These are phyloP conservation scores for Neurospora sp. DNA, from an alignment of 495 filamentous ascomycete genomes.

Conservation along the genomic window DNA sequence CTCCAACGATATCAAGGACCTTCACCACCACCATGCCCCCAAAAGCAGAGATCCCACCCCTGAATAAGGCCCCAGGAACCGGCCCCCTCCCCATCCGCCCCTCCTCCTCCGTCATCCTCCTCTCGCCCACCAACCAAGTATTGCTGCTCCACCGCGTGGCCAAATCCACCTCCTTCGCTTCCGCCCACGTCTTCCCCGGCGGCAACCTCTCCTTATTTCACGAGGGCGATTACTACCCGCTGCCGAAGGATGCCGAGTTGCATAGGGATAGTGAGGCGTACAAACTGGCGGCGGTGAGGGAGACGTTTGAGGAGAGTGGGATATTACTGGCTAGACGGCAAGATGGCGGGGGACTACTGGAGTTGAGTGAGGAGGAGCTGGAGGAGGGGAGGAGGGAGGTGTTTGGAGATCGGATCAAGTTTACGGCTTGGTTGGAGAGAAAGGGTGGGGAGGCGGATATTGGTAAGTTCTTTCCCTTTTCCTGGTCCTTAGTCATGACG, in stretches of 20 bases:
- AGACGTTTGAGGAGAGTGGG: conserved; percentile 92
- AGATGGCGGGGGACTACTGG: conserved; percentile 27
- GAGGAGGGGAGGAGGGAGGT: conserved; percentile 59
- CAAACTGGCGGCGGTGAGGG: conserved; percentile 68
- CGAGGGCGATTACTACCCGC: conserved; percentile 53
- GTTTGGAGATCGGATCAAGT: conserved; percentile 48
- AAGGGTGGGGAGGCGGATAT: conserved; percentile 56
- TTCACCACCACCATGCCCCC: background rate
- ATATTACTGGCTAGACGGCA: conserved; percentile 65
- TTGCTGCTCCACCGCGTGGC: conserved; percentile 79
- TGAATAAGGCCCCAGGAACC: background rate
- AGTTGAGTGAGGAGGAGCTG: conserved; percentile 46
- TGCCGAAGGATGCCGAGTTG: conserved; percentile 30
- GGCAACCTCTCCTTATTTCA: conserved; percentile 66
- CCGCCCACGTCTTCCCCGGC: conserved; percentile 94
- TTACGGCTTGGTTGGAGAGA: conserved; percentile 54
- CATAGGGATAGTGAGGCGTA: conserved; percentile 65
- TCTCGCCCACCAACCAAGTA: conserved; percentile 79
- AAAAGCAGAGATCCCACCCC: background rate
- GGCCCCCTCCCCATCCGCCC: background rate
- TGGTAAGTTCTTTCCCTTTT: conserved; percentile 27
- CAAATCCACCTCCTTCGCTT: conserved; percentile 74
- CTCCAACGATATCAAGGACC: background rate
- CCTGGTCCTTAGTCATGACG: background rate
- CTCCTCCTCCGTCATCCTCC: conserved; percentile 58